Evolutionary conservation across 495 filamentous ascomycete species (phyloP), one percentile per base, ranked within the genome.

Genomic region (Lasiosphaeria hispida): DNA sequence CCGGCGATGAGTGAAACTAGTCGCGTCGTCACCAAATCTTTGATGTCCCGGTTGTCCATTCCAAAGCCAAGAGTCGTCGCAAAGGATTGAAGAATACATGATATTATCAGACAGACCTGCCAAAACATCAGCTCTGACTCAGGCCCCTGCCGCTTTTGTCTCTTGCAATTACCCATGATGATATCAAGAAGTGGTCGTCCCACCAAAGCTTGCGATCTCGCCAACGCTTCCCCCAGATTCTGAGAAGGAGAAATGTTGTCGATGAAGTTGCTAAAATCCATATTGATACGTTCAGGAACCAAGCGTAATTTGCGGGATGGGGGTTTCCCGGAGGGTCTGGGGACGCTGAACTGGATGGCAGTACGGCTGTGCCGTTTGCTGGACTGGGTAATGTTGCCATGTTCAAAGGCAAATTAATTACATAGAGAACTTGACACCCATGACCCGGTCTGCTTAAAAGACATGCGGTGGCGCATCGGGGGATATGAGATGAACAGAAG

Each of bases 141-240:
- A 30, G 23, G 23, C 23, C 23, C 23, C 2, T 2, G 2, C 19
- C 15, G 11, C 10, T 7, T 17, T 5, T 13, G 13, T 23, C n/a
- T 43, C 37, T 10, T n/a, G 10, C n/a, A 63, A 63, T 57, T 45
- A 70, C 68, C 66, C 63, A 71, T 7, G 57, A 48, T 10, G 57
- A 62, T 4, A 67, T 50, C 35, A 71, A 54, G 23, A 71, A 36
- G 35, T 61, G 60, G 44, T 71, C 68, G 33, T 71, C 68, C 33
- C 58, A 65, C 62, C 66, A 66, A 3, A 69, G 48, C 4, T 9
- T 13, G 9, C 57, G 53, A 15, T 43, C 23, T 7, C 57, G 56
- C 18, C 41, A 50, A 5, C 48, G 36, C 53, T 71, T 71, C 48
- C 54, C 57, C n/a, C 47, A 57, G 1, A 71, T 18, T 0, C 68